Evolutionary conservation across 2,329 filamentous ascomycete genomes (phyloP), one percentile per base, ranked within the genome.

Genomic region (Aspergillus quadricinctus): DNA sequence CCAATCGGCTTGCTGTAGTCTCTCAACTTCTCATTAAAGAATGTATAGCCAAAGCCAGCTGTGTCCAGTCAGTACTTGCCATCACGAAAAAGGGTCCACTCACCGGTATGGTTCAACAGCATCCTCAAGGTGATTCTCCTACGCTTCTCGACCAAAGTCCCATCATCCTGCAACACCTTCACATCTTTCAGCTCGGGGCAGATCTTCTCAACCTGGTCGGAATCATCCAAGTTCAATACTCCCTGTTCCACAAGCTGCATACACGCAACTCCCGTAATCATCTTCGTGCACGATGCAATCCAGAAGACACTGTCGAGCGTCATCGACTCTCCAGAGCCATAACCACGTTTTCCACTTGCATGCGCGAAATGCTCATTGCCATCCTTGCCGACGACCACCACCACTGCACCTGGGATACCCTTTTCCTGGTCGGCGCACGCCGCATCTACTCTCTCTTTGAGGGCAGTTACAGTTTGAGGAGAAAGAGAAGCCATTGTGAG

Each of bases 291-390:
- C 1, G 78, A 80, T 1, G 80, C 80, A 21, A 83, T 79, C 79
- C 80, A 83, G 63, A 86, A 88, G 1, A 84, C 72, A 8, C 76
- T 83, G 41, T 89, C 84, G 0, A 84, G 70, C 0, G 79, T 79
- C 81, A 89, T 84, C 3, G 79, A 73, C 48, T 83, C 78, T 0
- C 73, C 61, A 2, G 73, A 57, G 10, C 21, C 69, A 4, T 75
- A 49, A 0, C 81, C 82, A 2, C 76, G 71, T 19, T 74, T 78
- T 0, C 82, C 83, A 0, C 78, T 70, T 0, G 81, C 71, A 61
- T 84, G 74, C 2, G 74, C 72, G 60, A 82, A 79, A 0, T 80
- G 66, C 8, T 81, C 78, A 2, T 75, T 67, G 21, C 81, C 81
- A 58, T 75, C 64, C 52, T 75, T 79, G 59, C 71, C 77, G n/a